phyloP scores from a whole-genome alignment of 768 basidiomycete genomes.

The Pleurotus pulmonarius region DNA sequence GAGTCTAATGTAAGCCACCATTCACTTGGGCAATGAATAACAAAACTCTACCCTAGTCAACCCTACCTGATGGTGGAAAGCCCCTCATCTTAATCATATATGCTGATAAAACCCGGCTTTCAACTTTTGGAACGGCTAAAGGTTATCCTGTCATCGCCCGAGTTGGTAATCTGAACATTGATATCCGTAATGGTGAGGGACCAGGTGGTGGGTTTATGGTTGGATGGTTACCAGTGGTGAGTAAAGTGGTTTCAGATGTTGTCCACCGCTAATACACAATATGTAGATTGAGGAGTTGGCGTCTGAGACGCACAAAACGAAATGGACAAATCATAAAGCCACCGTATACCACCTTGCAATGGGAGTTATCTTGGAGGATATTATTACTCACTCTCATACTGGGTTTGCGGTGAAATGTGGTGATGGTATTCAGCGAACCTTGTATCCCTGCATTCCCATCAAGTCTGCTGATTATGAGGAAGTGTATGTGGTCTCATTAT shows the following conservation, averaged over 20 bases:
- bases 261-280: background rate
- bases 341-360: slow-evolving; percentile 36
- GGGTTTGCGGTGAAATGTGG: slow-evolving; percentile 23
- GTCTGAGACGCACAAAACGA: slow-evolving; percentile 22
- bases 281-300: slow-evolving; percentile 28
- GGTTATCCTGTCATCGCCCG: slow-evolving; percentile 33
- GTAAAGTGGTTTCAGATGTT: slow-evolving; percentile 2
- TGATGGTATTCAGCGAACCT: slow-evolving; percentile 17
- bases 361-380: slow-evolving; percentile 21
- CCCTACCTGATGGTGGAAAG: slow-evolving; percentile 20
- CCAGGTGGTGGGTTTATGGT: slow-evolving; percentile 30
- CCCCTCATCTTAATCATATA: slow-evolving; percentile 31
- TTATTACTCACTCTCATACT: slow-evolving; percentile 13
- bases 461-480: slow-evolving; percentile 42
- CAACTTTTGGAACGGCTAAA: slow-evolving; percentile 32
- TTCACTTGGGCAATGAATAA: slow-evolving; percentile 1
- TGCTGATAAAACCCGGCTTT: slow-evolving; percentile 36
- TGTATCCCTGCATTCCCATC: slow-evolving; percentile 35
- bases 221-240: slow-evolving; percentile 35
- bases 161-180: slow-evolving; percentile 26
- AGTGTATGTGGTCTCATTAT: slow-evolving; percentile 29
- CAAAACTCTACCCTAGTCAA: slow-evolving; percentile 9
- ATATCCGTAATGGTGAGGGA: slow-evolving; percentile 28
- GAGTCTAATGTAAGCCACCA: slow-evolving; percentile 2
- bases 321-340: slow-evolving; percentile 27